A percentile compares a stretch with the other conserved stretches of the same genome.
Conservation (phyloP, 768 basidiomycete species). For the Lactarius vividus region DNA sequence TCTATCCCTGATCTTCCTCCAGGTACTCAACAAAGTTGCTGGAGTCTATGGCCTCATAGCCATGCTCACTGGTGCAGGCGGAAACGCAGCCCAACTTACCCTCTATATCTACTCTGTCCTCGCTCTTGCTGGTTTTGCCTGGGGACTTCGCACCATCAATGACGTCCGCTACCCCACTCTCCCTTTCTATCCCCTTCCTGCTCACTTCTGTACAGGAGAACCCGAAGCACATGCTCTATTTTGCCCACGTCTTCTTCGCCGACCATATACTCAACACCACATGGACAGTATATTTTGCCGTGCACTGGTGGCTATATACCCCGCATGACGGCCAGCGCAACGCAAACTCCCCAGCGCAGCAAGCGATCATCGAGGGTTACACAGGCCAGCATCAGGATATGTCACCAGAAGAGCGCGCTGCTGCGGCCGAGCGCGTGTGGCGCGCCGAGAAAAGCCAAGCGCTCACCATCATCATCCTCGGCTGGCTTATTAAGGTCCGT, state of each 20-base stretch:
- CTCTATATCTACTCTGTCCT: conserved; percentile 91
- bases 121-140: conserved; percentile 74
- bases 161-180: conserved; percentile 53
- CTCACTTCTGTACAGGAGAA: conserved; percentile 66
- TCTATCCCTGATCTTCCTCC: conserved; percentile 23
- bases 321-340: conserved; percentile 86
- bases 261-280: conserved; percentile 89
- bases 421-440: conserved; percentile 84
- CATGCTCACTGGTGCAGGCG: conserved; percentile 84
- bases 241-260: conserved; percentile 88
- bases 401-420: conserved; percentile 61
- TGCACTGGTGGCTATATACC: conserved; percentile 87
- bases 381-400: conserved; percentile 45
- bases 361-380: conserved; percentile 67
- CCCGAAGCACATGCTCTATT: conserved; percentile 76
- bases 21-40: conserved; percentile 96
- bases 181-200: conserved; percentile 15
- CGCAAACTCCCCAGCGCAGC: conserved; percentile 84
- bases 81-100: conserved; percentile 88
- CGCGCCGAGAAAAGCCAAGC: conserved; percentile 84
- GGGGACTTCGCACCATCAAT: conserved; percentile 86
- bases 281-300: conserved; percentile 91
- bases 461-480: conserved; percentile 67
- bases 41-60: conserved; percentile 96
- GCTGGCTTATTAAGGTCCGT: conserved; percentile 87